Evolutionary conservation across 148 eudicot genomes (phyloP).

Genomic region (Drosera capensis): DNA sequence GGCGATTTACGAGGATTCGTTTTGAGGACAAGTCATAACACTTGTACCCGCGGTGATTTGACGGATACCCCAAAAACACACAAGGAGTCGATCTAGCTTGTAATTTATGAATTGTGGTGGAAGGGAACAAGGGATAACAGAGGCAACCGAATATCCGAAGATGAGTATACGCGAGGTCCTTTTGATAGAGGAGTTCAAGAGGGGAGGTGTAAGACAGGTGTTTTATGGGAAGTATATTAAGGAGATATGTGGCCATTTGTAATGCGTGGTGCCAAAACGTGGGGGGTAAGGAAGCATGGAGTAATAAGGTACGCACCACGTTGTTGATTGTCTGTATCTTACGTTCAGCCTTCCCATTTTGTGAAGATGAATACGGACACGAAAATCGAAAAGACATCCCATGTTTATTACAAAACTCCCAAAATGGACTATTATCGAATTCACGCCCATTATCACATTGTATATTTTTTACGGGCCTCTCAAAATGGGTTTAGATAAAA

Average conservation of each 20-base stretch:
- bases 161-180: neutral
- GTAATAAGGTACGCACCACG: conserved; percentile 7
- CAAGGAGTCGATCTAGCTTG: conserved; percentile 1
- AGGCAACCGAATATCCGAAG: conserved; percentile 2
- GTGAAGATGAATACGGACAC: conserved; percentile 11
- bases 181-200: neutral
- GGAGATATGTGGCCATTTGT: conserved; percentile 3
- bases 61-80: neutral
- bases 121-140: neutral
- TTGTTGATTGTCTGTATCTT: conserved; percentile 8
- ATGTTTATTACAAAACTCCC: neutral
- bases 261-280: conserved; percentile 8
- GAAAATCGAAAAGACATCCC: conserved; percentile 5
- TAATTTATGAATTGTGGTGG: neutral
- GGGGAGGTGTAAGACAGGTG: neutral
- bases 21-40: neutral
- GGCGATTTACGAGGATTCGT: neutral
- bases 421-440: neutral
- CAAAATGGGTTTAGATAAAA: conserved; percentile 7
- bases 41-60: neutral
- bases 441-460: conserved; percentile 16
- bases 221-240: conserved; percentile 6
- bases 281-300: conserved; percentile 7
- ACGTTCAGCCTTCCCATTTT: conserved; percentile 14
- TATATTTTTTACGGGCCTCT: conserved; percentile 1